Percentiles rank a stretch among this genome's conserved stretches.
phyloP scores from a whole-genome alignment of 1,139 yeast genomes.

The Yamadazyma atlantica region DNA sequence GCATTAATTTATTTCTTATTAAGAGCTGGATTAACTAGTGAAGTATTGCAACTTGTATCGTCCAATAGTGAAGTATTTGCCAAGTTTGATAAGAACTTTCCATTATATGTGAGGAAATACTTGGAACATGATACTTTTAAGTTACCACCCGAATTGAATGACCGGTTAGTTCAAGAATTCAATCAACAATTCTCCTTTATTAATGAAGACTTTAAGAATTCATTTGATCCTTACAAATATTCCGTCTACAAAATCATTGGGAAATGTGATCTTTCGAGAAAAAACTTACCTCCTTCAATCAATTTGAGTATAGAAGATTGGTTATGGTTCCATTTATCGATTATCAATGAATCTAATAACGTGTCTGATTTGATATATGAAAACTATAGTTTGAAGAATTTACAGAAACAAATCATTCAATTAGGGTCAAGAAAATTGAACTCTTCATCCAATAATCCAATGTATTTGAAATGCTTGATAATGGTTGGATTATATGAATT shows the following conservation, averaged over 20 bases:
- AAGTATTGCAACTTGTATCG: slow-evolving; percentile 55
- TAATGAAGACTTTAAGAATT: slow-evolving; percentile 46
- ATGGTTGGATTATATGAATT: slow-evolving; percentile 80
- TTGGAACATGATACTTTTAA: slow-evolving; percentile 52
- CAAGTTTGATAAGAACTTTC: slow-evolving; percentile 83
- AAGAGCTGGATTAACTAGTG: slow-evolving; percentile 78
- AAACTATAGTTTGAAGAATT: slow-evolving; percentile 67
- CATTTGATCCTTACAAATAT: slow-evolving; percentile 83
- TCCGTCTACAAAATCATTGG: slow-evolving; percentile 92
- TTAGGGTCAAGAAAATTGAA: slow-evolving; percentile 77
- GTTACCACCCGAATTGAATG: slow-evolving; percentile 67
- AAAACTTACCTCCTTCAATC: slow-evolving; percentile 69
- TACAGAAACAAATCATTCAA: slow-evolving; percentile 69
- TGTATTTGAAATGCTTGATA: slow-evolving; percentile 74
- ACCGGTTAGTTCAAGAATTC: slow-evolving; percentile 76
- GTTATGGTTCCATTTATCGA: slow-evolving; percentile 90
- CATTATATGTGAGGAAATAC: slow-evolving; percentile 73
- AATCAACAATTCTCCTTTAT: slow-evolving; percentile 79
- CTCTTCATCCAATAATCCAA: slow-evolving; percentile 61
- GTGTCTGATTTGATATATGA: slow-evolving; percentile 58
- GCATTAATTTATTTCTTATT: slow-evolving; percentile 81
- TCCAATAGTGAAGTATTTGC: slow-evolving; percentile 56
- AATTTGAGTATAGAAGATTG: slow-evolving; percentile 90
- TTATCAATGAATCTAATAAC: slow-evolving; percentile 49
- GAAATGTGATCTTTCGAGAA: slow-evolving; percentile 78